These are phyloP conservation scores for Guillardia theta DNA, from an alignment of 78 protist species.

Conservation along the genomic window DNA sequence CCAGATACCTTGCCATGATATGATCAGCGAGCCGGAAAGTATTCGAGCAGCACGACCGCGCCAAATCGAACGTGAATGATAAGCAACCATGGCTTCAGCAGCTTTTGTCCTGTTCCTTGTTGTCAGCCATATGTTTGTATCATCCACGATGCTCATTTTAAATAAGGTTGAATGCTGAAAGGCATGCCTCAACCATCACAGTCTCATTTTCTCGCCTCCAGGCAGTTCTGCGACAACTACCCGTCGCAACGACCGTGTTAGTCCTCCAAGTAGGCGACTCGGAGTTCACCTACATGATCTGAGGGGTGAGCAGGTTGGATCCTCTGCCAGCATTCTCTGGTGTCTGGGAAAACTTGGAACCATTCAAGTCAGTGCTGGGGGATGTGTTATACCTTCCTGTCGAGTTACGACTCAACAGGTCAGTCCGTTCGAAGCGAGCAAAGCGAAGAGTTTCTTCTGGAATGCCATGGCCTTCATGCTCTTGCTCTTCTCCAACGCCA, in stretches of 20 bases:
- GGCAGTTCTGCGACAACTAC: no score
- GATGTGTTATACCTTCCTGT: neutral
- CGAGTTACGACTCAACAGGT: neutral
- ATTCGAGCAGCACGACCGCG: no score
- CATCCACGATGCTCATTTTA: neutral
- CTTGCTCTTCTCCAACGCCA: conserved; percentile 11
- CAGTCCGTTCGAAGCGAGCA: neutral
- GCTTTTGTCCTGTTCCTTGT: neutral
- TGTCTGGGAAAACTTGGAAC: neutral
- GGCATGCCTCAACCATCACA: neutral
- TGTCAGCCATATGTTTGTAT: conserved; percentile 3
- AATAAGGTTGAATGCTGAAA: no score
- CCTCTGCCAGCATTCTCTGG: neutral
- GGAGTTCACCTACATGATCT: neutral
- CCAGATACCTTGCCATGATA: no score
- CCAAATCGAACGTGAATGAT: no score
- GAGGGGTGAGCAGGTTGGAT: neutral
- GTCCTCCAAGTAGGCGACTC: neutral
- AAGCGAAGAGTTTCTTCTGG: neutral
- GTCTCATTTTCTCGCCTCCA: neutral
- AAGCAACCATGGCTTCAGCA: no score
- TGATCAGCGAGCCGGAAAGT: no score
- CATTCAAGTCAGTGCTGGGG: neutral
- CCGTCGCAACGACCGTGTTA: neutral
- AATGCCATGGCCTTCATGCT: conserved; percentile 22